Base-by-base conservation (phyloP, 805 yeast genomes). In the Schwanniomyces occidentalis region DNA sequence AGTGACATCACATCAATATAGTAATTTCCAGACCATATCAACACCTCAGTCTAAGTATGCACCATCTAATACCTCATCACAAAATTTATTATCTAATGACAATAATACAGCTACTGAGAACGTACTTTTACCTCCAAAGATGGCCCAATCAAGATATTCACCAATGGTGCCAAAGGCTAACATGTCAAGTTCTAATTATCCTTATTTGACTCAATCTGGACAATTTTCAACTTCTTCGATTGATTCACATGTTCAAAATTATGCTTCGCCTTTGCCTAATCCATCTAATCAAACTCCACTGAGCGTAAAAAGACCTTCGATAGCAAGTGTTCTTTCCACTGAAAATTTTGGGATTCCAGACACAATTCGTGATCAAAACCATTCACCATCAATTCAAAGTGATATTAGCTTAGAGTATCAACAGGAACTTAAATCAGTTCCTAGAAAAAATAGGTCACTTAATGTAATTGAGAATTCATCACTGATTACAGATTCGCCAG, bases 401-500 rank as follows among this genome's bases (percentile, higher is more conserved):
- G 66, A 60, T 37, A 42, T 56, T 6, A 58, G 63, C 29, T 37
- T 54, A 34, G 64, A 58, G 32, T 56, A 53, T 38, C 62, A 62
- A 3, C 45, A 37, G 33, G 62, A 57, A 13, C 52, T 56, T 38
- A 56, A 50, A 36, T 17, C 51, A 1, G 35, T 37, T 4, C 40
- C 48, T 16, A 43, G 24, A 19, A 32, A 22, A 23, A 30, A 14
- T 15, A 10, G 16, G 29, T 14, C 16, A 14, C 24, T 18, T 9
- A 13, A 5, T 6, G 29, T 24, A 16, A 13, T n/a, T 10, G 5
- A 21, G n/a, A 28, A 20, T 13, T 14, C 13, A 13, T 16, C 17
- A 13, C 3, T 13, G 16, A 19, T n/a, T 4, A n/a, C 31, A 5
- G 20, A 17, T 10, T 5, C 17, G n/a, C n/a, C n/a, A 20, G 22